Conservation (phyloP, 768 basidiomycete species). For the Trametes cinnabarina region DNA sequence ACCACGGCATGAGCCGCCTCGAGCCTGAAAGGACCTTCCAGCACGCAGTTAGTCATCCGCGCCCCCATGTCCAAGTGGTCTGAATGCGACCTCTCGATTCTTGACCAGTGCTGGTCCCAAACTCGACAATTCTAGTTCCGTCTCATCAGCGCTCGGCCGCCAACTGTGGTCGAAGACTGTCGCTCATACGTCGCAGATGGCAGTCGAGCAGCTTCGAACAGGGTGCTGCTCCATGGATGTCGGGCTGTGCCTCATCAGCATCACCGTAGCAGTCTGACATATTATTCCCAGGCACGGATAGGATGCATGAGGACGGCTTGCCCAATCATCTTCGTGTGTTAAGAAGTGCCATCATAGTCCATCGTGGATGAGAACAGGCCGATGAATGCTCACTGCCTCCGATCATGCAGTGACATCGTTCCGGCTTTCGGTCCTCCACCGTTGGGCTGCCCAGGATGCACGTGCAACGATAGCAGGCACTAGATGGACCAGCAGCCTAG, state of each 20-base stretch:
- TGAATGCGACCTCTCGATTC: not conserved
- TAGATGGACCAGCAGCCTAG: too few relatives aligned
- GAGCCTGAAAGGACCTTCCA: too few relatives aligned
- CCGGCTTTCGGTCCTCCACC: too few relatives aligned
- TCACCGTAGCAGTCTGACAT: slow-evolving; percentile 10
- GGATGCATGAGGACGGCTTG: not conserved
- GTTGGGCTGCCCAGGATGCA: too few relatives aligned
- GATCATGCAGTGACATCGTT: not conserved
- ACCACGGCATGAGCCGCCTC: too few relatives aligned
- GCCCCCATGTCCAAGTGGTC: not conserved
- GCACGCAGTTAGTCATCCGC: too few relatives aligned
- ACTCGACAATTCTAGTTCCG: not conserved
- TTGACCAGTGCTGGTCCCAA: not conserved
- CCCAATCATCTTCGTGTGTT: not conserved
- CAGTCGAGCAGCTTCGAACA: not conserved
- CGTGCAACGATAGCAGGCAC: too few relatives aligned
- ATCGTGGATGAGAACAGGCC: not conserved
- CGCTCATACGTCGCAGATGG: not conserved
- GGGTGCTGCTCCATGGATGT: not conserved
- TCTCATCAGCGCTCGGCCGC: not conserved
- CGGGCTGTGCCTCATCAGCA: slow-evolving; percentile 10
- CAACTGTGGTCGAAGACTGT: not conserved
- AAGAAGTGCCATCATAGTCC: not conserved
- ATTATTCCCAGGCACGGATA: slow-evolving; percentile 1
- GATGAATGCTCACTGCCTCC: not conserved